Base-by-base conservation (phyloP, 345 rosid genomes). In the Bruguiera parviflora region DNA sequence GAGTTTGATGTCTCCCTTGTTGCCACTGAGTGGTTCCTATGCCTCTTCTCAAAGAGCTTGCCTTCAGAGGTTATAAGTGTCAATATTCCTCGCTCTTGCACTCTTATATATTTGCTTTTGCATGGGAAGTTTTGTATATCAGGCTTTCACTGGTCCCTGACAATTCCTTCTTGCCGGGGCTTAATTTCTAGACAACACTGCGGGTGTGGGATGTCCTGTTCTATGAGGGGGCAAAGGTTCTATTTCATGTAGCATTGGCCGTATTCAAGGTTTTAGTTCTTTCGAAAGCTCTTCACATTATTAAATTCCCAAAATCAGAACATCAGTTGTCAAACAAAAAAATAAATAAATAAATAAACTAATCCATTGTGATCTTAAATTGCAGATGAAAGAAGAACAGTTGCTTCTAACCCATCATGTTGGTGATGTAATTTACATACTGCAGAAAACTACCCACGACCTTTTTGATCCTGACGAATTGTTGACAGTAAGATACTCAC, bases 121-220 rank as follows among this genome's bases (percentile, higher is more conserved):
- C 59, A 24, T 27, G 28, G 29, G 59, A 56, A 56, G 18, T 6
- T 22, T 21, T 21, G 6, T 24, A 10, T 11, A 5, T 24, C 24
- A 56, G 11, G 29, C 73, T 52, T 11, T 27, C 13, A 58, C 49
- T 65, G 53, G 25, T 61, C 11, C 47, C 58, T 72, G 21, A 76
- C 46, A 28, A 56, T 32, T 63, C 20, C 69, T 51, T n/a, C 57
- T 9, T 53, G 28, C 52, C 6, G 58, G 67, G 29, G 24, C 19
- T 27, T 7, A 25, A 56, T 68, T 56, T 80, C 73, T 79, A 96
- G 99, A 96, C 99, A 56, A 90, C 99, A 43, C 79, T 96, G 66
- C 84, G 99, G 39, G 97, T 90, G 71, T 96, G 99, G 99, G 99
- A 96, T 81, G 89, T 96, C 4, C 98, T 96, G 68, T 96, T 96